These are phyloP conservation scores for Selaginella moellendorffii DNA, from an alignment of 75 land plant species.

Conservation along the genomic window DNA sequence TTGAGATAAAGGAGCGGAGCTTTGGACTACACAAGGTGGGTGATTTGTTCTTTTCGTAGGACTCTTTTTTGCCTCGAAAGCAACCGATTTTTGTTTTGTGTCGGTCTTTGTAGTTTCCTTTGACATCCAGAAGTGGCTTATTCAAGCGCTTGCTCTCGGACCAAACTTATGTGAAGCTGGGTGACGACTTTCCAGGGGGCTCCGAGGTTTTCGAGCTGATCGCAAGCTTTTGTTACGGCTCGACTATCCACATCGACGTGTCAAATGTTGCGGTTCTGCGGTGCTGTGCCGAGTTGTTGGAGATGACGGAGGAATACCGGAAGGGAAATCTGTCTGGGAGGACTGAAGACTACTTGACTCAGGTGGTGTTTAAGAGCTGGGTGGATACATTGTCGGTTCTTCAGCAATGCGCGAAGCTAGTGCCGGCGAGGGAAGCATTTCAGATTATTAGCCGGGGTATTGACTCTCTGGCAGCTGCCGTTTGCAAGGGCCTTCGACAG, in stretches of 20 bases:
- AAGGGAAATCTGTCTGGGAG: conserved; percentile 45
- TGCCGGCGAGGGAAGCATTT: conserved; percentile 61
- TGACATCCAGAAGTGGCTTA: conserved; percentile 55
- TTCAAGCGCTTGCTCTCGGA: conserved; percentile 29
- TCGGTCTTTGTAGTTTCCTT: conserved; percentile 38
- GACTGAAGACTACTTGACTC: conserved; percentile 56
- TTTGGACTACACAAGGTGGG: conserved; percentile 75
- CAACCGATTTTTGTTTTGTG: no score
- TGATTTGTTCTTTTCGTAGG: no score
- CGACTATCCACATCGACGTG: conserved; percentile 39
- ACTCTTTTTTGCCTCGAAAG: no score
- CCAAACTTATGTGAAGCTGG: conserved; percentile 33
- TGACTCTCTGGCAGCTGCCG: conserved; percentile 52
- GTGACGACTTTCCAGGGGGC: conserved; percentile 55
- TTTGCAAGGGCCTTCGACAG: no score
- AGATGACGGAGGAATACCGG: conserved; percentile 56
- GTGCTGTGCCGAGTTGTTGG: conserved; percentile 67
- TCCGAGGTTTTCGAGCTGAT: conserved; percentile 48
- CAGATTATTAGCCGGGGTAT: conserved; percentile 64
- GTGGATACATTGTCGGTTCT: conserved; percentile 64
- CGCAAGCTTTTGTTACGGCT: conserved; percentile 51
- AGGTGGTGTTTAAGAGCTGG: conserved; percentile 76
- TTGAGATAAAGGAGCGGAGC: conserved; percentile 32
- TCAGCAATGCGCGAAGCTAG: conserved; percentile 39
- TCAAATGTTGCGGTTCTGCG: conserved; percentile 54